These are phyloP conservation scores for Citrus australasica DNA, from an alignment of 345 rosid genomes.

Conservation along the genomic window DNA sequence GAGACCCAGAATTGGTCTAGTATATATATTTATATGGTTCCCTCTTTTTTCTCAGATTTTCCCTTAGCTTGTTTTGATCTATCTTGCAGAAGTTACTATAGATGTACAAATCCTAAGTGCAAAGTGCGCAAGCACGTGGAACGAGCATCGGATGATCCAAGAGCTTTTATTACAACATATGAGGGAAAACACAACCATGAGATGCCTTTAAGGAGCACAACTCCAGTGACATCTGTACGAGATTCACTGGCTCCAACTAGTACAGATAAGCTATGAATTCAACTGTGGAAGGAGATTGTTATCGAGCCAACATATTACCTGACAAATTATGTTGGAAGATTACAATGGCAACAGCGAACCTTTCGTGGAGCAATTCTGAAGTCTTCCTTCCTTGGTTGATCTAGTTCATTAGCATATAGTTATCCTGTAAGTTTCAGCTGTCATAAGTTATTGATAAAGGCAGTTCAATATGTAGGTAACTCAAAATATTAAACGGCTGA, in stretches of 20 bases:
- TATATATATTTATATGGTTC: neutral
- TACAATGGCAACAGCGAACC: neutral
- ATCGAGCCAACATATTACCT: neutral
- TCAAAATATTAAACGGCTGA: neutral
- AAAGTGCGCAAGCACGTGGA: constrained; percentile 91
- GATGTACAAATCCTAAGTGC: constrained; percentile 81
- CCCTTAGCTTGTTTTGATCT: constrained; percentile 8
- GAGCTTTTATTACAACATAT: constrained; percentile 83
- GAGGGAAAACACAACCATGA: constrained; percentile 95
- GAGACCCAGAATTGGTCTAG: neutral
- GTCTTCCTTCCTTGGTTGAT: constrained; percentile 5
- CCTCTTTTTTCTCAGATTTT: neutral
- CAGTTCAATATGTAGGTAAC: neutral
- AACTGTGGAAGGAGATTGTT: neutral
- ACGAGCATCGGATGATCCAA: constrained; percentile 85
- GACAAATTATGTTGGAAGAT: constrained; percentile 3
- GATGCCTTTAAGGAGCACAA: constrained; percentile 46
- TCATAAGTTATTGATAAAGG: neutral
- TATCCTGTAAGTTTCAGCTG: neutral
- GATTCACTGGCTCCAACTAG: constrained; percentile 29
- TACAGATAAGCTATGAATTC: constrained; percentile 30
- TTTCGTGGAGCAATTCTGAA: neutral
- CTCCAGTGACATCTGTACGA: constrained; percentile 16
- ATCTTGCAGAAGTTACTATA: constrained; percentile 78
- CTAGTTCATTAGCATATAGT: neutral